phyloP scores from a whole-genome alignment of 768 basidiomycete species.

The Tulasnella calospora region DNA sequence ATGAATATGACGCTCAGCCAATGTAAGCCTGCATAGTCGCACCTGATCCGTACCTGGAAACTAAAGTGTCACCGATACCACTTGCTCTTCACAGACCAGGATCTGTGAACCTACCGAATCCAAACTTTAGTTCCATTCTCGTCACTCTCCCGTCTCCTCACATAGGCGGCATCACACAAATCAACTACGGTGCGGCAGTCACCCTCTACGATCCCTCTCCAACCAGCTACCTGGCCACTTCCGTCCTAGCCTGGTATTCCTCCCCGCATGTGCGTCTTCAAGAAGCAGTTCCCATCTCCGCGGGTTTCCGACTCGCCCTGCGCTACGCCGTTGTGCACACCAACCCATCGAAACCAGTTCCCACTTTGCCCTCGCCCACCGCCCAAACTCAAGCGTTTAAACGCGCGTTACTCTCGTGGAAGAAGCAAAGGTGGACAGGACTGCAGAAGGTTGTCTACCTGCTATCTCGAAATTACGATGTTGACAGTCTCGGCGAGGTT shows the following conservation, averaged over 20 bases:
- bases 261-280: not conserved
- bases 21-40: not conserved
- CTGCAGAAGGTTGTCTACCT: not conserved
- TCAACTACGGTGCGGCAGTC: not conserved
- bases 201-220: not conserved
- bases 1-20: not conserved
- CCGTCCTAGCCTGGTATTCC: not conserved
- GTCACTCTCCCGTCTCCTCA: not conserved
- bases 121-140: not conserved
- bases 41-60: not conserved
- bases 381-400: not conserved
- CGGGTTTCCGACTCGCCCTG: not conserved
- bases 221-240: not conserved
- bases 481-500: not conserved
- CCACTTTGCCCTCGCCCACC: not conserved
- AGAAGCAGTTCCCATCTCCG: not conserved
- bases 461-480: not conserved
- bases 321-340: not conserved
- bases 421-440: not conserved
- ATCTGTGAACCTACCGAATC: not conserved
- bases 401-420: not conserved
- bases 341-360: not conserved
- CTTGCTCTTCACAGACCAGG: too few species aligned
- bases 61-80: too few species aligned
- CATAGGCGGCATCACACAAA: not conserved